A percentile compares a stretch with the other conserved stretches of the same genome.
These are phyloP conservation scores for Pseudogymnoascus sp. DNA, from an alignment of 2,329 filamentous ascomycete species.

Conservation along the genomic window DNA sequence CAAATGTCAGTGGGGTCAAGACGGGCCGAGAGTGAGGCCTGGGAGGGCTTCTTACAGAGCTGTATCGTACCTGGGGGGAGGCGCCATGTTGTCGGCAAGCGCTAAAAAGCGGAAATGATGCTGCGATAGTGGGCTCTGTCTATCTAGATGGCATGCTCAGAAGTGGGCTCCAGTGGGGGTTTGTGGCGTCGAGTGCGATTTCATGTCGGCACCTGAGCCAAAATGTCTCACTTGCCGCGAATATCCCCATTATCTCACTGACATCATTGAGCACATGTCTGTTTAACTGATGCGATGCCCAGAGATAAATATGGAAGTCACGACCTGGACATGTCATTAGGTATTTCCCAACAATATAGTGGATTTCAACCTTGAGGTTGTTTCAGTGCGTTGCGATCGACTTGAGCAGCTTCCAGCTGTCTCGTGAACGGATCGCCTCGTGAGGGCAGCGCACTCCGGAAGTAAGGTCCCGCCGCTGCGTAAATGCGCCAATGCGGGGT, in stretches of 20 bases:
- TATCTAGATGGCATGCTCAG: background rate
- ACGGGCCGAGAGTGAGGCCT: constrained; percentile 1
- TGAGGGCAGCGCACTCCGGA: background rate
- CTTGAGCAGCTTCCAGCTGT: background rate
- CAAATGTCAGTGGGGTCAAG: background rate
- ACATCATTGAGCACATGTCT: constrained; percentile 1
- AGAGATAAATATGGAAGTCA: background rate
- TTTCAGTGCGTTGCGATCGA: background rate
- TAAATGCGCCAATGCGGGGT: background rate
- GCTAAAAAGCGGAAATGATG: background rate
- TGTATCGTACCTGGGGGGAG: background rate
- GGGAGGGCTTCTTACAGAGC: background rate
- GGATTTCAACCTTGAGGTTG: background rate
- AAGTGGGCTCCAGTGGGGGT: background rate
- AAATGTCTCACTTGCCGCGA: background rate
- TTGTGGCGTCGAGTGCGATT: background rate
- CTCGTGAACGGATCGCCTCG: background rate
- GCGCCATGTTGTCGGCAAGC: background rate
- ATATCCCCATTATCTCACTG: background rate
- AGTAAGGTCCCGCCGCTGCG: background rate
- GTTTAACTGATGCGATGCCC: background rate
- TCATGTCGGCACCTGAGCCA: constrained; percentile 1
- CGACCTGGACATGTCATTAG: background rate
- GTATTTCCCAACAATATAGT: background rate
- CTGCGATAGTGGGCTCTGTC: background rate